Evolutionary conservation across 345 rosid species (phyloP).

Genomic region (Arabis alpina): DNA sequence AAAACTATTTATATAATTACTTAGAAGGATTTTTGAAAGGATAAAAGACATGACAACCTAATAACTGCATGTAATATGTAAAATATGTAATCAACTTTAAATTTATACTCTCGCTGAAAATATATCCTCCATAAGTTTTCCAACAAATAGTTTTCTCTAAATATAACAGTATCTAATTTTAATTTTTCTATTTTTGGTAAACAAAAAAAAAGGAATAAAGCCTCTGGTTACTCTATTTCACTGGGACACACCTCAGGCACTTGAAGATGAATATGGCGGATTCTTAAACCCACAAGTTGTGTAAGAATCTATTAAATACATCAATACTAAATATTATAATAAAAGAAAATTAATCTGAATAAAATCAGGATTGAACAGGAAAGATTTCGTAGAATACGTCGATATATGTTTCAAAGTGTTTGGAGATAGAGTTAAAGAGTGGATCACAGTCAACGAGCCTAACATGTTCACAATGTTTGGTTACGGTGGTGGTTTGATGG

Average conservation of each 20-base stretch:
- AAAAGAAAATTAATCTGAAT: not conserved
- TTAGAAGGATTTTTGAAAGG: too few relatives aligned
- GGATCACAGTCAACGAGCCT: conserved; percentile 44
- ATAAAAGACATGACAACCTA: too few relatives aligned
- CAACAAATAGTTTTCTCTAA: not conserved
- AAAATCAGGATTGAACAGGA: conserved; percentile 12
- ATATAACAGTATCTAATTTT: not conserved
- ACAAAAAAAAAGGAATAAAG: conserved; percentile 26
- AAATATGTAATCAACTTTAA: too few relatives aligned
- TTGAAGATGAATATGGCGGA: conserved; percentile 54
- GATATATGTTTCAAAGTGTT: conserved; percentile 36
- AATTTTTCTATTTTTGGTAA: too few relatives aligned
- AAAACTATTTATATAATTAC: too few relatives aligned
- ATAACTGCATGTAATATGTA: too few relatives aligned
- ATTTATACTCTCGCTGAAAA: too few relatives aligned
- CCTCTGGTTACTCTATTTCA: conserved; percentile 52
- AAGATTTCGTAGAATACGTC: conserved; percentile 31
- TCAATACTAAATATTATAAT: conserved; percentile 40
- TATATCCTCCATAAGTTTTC: too few relatives aligned
- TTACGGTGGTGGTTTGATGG: conserved; percentile 33
- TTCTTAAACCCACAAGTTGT: conserved; percentile 43
- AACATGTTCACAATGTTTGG: conserved; percentile 28
- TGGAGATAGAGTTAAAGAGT: conserved; percentile 44
- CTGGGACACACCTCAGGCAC: conserved; percentile 51
- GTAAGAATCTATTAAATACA: conserved; percentile 26